Evolutionary conservation across 2,329 filamentous ascomycete species (phyloP).

Genomic region (Sporothrix luriei): DNA sequence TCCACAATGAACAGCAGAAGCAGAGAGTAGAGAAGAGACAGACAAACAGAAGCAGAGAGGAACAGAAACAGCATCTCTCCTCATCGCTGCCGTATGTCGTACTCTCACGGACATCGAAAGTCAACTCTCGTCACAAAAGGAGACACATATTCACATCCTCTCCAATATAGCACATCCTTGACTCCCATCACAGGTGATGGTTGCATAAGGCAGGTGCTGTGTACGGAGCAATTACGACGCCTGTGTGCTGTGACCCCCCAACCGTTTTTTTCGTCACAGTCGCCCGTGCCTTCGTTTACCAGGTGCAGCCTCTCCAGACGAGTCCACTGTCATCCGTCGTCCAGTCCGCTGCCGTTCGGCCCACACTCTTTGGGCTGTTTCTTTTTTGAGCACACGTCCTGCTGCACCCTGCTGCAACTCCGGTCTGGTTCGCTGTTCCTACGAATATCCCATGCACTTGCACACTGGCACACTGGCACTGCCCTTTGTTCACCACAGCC

Average conservation of each 20-base stretch:
- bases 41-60: neutral
- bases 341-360: neutral
- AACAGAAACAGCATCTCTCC: no score
- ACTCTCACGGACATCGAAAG: neutral
- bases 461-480: neutral
- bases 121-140: no score
- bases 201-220: slow-evolving; percentile 33
- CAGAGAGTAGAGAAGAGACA: no score
- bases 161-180: neutral
- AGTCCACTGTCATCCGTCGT: neutral
- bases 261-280: slow-evolving; percentile 14
- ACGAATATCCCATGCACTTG: slow-evolving; percentile 5
- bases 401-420: slow-evolving; percentile 16
- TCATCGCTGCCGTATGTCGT: neutral
- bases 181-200: slow-evolving; percentile 38
- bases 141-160: neutral
- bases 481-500: neutral
- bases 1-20: neutral
- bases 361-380: slow-evolving; percentile 9
- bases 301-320: neutral
- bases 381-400: neutral
- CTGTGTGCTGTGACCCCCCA: slow-evolving; percentile 34
- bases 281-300: neutral
- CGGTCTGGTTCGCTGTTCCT: slow-evolving; percentile 1
- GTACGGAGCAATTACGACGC: no score